phyloP scores from a whole-genome alignment of 768 basidiomycete genomes.

The Mycena epipterygia region DNA sequence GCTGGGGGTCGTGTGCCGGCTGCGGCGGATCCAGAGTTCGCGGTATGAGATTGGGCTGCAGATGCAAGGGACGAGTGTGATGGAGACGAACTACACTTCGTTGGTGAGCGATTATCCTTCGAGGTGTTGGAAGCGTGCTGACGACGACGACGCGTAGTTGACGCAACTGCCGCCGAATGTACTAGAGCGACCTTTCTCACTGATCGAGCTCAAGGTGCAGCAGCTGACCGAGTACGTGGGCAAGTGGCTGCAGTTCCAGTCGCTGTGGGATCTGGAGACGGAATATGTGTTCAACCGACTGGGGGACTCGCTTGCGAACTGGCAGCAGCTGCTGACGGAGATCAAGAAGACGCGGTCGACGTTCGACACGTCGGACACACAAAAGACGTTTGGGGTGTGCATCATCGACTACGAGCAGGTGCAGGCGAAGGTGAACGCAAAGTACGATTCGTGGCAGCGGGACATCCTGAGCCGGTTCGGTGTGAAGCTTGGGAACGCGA shows the following conservation, averaged over 20 bases:
- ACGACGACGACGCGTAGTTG: slow-evolving; percentile 60
- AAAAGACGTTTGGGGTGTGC: slow-evolving; percentile 92
- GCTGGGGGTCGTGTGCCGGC: slow-evolving; percentile 90
- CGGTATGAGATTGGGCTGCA: slow-evolving; percentile 97
- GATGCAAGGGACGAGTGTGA: slow-evolving; percentile 76
- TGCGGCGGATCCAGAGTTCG: slow-evolving; percentile 92
- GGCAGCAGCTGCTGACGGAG: slow-evolving; percentile 96
- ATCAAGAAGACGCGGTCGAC: slow-evolving; percentile 97
- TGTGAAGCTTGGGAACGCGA: slow-evolving; percentile 90
- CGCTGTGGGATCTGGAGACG: slow-evolving; percentile 97
- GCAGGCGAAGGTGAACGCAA: slow-evolving; percentile 96
- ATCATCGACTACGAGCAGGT: slow-evolving; percentile 99
- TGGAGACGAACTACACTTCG: slow-evolving; percentile 86
- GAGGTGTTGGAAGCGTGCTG: slow-evolving; percentile 19
- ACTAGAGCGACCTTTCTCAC: slow-evolving; percentile 83
- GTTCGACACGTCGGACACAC: slow-evolving; percentile 96
- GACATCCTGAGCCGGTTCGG: slow-evolving; percentile 96
- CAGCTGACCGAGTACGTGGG: slow-evolving; percentile 92
- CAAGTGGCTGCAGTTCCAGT: slow-evolving; percentile 99
- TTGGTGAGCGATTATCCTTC: slow-evolving; percentile 64
- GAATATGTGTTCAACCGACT: slow-evolving; percentile 97
- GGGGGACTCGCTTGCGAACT: slow-evolving; percentile 92
- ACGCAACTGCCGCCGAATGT: slow-evolving; percentile 80
- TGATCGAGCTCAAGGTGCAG: slow-evolving; percentile 91
- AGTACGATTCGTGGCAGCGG: slow-evolving; percentile 98